Conservation (phyloP, 2,329 filamentous ascomycete genomes). For the Ophiostoma novo-ulmi region DNA sequence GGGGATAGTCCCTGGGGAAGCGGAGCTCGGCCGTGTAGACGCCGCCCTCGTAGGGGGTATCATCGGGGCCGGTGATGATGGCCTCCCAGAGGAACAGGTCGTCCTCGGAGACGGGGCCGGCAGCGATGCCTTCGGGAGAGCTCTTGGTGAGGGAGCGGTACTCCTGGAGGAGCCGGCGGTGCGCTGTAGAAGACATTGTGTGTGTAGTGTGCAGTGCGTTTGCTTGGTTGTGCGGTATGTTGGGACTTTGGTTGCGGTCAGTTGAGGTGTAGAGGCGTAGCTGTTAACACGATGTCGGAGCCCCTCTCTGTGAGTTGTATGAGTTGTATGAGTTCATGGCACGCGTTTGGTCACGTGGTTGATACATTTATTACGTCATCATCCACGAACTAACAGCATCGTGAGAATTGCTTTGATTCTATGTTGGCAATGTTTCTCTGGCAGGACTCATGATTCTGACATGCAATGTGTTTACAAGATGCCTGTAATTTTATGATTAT, state of each 20-base stretch:
- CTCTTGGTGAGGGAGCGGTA: conserved; percentile 92
- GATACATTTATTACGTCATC: background rate
- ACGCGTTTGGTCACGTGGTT: background rate
- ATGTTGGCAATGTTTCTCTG: too few species aligned
- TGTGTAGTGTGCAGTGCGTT: background rate
- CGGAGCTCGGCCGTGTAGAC: conserved; percentile 92
- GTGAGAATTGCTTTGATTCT: background rate
- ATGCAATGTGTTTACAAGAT: too few species aligned
- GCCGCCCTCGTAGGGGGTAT: conserved; percentile 91
- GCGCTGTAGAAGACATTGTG: conserved; percentile 57
- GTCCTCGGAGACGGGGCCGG: conserved; percentile 87
- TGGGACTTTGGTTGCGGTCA: background rate
- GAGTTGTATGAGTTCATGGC: background rate
- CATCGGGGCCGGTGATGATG: conserved; percentile 89
- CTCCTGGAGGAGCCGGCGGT: conserved; percentile 86
- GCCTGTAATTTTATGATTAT: too few species aligned
- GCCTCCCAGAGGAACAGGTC: conserved; percentile 96
- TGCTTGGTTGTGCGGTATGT: background rate
- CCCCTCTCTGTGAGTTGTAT: background rate
- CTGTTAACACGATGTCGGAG: background rate
- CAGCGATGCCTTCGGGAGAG: conserved; percentile 95
- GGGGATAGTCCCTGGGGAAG: conserved; percentile 95
- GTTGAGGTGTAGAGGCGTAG: background rate
- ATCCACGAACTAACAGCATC: background rate
- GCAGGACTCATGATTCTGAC: too few species aligned